Evolutionary conservation across 2,329 filamentous ascomycete species (phyloP).

Genomic region (Pyricularia sp.): DNA sequence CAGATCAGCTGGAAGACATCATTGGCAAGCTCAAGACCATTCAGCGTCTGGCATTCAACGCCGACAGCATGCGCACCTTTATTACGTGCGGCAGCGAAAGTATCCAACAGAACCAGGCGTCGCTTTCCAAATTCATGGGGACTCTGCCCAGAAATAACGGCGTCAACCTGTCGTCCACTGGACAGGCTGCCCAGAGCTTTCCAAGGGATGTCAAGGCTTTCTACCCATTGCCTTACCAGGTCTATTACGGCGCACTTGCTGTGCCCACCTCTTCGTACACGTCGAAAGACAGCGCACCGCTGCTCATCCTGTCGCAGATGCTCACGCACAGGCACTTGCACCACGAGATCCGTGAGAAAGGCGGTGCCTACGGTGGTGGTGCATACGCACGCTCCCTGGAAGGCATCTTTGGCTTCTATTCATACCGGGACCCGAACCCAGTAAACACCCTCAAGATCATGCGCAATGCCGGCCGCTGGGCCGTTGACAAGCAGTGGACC

Average conservation of each 20-base stretch:
- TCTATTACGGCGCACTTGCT: constrained; percentile 81
- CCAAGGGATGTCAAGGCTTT: constrained; percentile 58
- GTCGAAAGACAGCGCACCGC: constrained; percentile 58
- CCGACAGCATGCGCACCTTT: constrained; percentile 55
- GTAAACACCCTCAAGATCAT: constrained; percentile 79
- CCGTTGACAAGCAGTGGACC: constrained; percentile 67
- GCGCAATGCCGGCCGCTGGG: constrained; percentile 70
- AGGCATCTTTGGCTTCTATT: constrained; percentile 87
- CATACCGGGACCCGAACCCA: constrained; percentile 92
- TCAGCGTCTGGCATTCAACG: constrained; percentile 60
- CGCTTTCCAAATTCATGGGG: constrained; percentile 58
- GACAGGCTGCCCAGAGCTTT: constrained; percentile 11
- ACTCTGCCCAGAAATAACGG: constrained; percentile 31
- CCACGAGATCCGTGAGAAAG: constrained; percentile 95
- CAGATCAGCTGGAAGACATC: constrained; percentile 59
- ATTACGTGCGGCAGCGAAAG: constrained; percentile 76
- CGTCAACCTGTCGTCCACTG: constrained; percentile 15
- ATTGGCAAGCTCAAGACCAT: constrained; percentile 77
- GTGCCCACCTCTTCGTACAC: constrained; percentile 76
- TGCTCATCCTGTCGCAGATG: constrained; percentile 81
- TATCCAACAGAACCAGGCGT: constrained; percentile 53
- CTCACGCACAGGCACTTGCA: constrained; percentile 94
- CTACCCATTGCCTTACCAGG: constrained; percentile 91
- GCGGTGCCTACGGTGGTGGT: constrained; percentile 87
- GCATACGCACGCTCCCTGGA: constrained; percentile 70